Conservation (phyloP, 805 yeast genomes). For the Ogataea philodendri region DNA sequence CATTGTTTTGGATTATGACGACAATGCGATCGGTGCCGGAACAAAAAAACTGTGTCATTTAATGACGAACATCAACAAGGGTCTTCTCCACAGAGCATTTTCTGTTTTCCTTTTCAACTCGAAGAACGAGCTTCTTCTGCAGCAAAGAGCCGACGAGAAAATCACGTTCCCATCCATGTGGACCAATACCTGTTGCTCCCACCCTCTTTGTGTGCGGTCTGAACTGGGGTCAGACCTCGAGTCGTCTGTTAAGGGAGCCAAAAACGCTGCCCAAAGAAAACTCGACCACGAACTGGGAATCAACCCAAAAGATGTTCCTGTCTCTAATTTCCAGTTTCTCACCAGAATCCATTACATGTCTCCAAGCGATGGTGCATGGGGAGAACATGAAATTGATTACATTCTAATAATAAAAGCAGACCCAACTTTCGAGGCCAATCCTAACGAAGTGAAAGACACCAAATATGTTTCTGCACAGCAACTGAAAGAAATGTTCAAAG, state of each 20-base stretch:
- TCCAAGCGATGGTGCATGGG: slow-evolving; percentile 79
- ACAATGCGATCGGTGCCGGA: slow-evolving; percentile 86
- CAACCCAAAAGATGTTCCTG: slow-evolving; percentile 50
- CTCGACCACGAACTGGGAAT: slow-evolving; percentile 93
- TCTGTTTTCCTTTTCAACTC: slow-evolving; percentile 90
- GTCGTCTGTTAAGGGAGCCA: slow-evolving; percentile 72
- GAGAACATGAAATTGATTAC: slow-evolving; percentile 97
- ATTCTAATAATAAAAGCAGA: slow-evolving; percentile 71
- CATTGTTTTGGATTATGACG: slow-evolving; percentile 86
- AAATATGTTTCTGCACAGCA: slow-evolving; percentile 69
- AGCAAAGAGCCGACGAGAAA: slow-evolving; percentile 94
- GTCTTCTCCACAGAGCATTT: slow-evolving; percentile 92
- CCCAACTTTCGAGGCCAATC: slow-evolving; percentile 49
- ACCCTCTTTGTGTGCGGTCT: slow-evolving; percentile 79
- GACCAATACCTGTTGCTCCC: slow-evolving; percentile 99
- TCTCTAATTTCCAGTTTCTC: slow-evolving; percentile 71
- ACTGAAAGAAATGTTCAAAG: slow-evolving; percentile 73
- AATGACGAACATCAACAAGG: slow-evolving; percentile 81
- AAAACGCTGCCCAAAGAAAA: slow-evolving; percentile 87
- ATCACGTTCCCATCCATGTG: slow-evolving; percentile 96
- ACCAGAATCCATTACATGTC: slow-evolving; percentile 96
- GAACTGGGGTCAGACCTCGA: slow-evolving; percentile 71
- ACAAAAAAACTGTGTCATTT: slow-evolving; percentile 88
- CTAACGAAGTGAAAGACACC: slow-evolving; percentile 83
- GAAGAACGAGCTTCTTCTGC: slow-evolving; percentile 73